Evolutionary conservation across 2,329 filamentous ascomycete species (phyloP), one percentile per base, ranked within the genome.

Genomic region (Colletotrichum lupini): DNA sequence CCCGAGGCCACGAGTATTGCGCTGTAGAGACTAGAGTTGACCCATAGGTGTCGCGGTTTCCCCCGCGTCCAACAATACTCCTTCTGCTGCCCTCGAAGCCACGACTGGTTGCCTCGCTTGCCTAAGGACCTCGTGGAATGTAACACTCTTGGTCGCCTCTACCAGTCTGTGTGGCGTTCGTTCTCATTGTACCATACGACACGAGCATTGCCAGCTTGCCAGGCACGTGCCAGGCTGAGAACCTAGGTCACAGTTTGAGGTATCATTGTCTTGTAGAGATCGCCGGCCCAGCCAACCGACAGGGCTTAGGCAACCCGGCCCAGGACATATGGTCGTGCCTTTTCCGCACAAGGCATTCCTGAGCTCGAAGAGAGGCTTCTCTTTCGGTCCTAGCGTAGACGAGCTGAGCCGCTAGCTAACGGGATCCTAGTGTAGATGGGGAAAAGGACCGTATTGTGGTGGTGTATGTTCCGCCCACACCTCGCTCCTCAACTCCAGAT

Each of bases 301-400:
- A 57, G 46, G 53, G 42, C 42, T 57, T 67, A 24, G 46, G 28
- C 24, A n/a, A 49, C 22, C 16, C 16, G 42, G 11, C 14, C 22
- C 28, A 65, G 55, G 57, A 59, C 8, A 24, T 35, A 28, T 32
- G 42, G 14, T 28, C 32, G 46, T 22, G 42, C 57, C n/a, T 57
- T 49, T 24, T 26, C 70, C 66, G 70, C 58, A 55, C 70, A 73
- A 59, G 70, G 70, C 62, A 58, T 53, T 59, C 67, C 24, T 35
- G 46, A 30, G 28, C 52, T 53, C 14, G n/a, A 52, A 28, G 14
- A 19, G 26, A 30, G 14, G 30, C 37, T 14, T 28, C 46, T 22
- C 12, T 42, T 32, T 37, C 61, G 52, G 30, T 32, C 42, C 59
- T 61, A 59, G 70, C 70, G 30, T 32, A 28, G 35, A 19, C 42